Evolutionary conservation across 148 eudicot species (phyloP), one percentile per base, ranked within the genome.

Genomic region (Persicaria maculosa): DNA sequence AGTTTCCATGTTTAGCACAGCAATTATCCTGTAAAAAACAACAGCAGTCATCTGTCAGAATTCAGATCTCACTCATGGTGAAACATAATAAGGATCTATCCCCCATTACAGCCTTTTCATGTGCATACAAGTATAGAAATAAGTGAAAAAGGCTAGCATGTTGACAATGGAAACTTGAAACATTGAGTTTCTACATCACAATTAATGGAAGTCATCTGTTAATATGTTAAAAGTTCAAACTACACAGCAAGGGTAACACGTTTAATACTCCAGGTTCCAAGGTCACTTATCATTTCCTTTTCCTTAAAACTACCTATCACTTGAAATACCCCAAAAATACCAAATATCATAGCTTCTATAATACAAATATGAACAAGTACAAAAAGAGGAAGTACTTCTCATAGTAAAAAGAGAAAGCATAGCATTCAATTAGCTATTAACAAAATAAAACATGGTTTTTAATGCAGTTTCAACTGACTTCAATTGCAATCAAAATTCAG

Each of bases 1-100:
- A 69, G 90, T 96, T 83, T 96, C 97, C 92, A 96, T 85, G 81
- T 96, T 96, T 52, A 96, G 80, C 52, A 92, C 80, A 71, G 90
- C 91, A 81, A 96, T 90, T 59, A 92, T 86, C 89, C 99, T 96
- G 99, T 88, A 89, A 69, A 79, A 78, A 75, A 14, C 76, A 82
- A n/a, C 70, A 5, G 46, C 16, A 65, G 16, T 36, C 70, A 36
- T 43, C 47, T 19, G 31, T 36, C 46, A 65, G 14, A 65, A 36
- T 40, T 7, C 40, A 36, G 44, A 17, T 36, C 45, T 40, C n/a
- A 5, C 46, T 64, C 46, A 64, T 36, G 6, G 15, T 64, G 17
- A 40, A 36, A 45, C 45, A 64, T 17, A 64, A 40, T 43, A 14
- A 40, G 47, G 12, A 65, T 14, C 46, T 40, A 59, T 10, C 6